A percentile compares a stretch with the other conserved stretches of the same genome.
Evolutionary conservation across 495 filamentous ascomycete species (phyloP).

Genomic region (Aspergillus sparsus): DNA sequence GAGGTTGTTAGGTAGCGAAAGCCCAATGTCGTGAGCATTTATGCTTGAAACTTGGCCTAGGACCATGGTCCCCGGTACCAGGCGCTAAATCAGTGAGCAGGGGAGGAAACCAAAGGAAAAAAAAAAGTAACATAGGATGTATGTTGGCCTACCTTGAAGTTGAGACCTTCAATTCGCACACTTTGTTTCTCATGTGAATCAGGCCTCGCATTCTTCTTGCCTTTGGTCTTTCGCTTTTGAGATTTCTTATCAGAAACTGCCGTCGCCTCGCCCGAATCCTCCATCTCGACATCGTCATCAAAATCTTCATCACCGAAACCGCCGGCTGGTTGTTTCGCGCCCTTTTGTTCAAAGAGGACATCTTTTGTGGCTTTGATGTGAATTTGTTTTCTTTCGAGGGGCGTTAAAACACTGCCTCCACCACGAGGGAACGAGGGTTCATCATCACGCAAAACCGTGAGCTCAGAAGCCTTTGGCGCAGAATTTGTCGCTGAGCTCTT

Average conservation of each 20-base stretch:
- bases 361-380: conserved; percentile 90
- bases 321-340: conserved; percentile 49
- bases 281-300: conserved; percentile 51
- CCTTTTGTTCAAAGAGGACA: conserved; percentile 86
- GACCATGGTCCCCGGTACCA: conserved; percentile 80
- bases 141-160: conserved; percentile 70
- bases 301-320: conserved; percentile 44
- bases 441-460: conserved; percentile 67
- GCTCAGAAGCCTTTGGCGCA: conserved; percentile 43
- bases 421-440: conserved; percentile 90
- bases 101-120: background rate
- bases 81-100: conserved; percentile 59
- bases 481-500: conserved; percentile 27
- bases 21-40: conserved; percentile 69
- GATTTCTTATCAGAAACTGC: conserved; percentile 52
- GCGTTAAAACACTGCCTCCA: conserved; percentile 85
- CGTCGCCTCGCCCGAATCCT: conserved; percentile 38
- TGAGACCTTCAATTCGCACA: conserved; percentile 80
- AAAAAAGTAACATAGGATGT: conserved; percentile 2
- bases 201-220: conserved; percentile 48
- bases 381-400: conserved; percentile 94
- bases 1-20: conserved; percentile 90
- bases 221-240: conserved; percentile 48
- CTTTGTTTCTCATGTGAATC: conserved; percentile 52
- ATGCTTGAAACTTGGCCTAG: conserved; percentile 85